Evolutionary conservation across 805 yeast species (phyloP).

Genomic region (Starmerella apis): DNA sequence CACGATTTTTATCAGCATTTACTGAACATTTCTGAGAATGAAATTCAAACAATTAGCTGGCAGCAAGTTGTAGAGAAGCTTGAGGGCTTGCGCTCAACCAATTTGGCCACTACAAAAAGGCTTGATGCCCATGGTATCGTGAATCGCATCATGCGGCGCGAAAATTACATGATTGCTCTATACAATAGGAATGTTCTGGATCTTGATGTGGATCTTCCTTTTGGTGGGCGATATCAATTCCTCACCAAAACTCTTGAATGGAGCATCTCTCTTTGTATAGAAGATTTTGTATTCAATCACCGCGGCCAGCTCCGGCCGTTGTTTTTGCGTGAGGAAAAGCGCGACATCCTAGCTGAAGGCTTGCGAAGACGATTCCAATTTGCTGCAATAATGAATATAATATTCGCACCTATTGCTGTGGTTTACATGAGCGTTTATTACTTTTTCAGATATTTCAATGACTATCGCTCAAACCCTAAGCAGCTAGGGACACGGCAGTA

Average conservation of each 20-base stretch:
- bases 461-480: slow-evolving; percentile 79
- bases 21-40: slow-evolving; percentile 63
- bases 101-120: slow-evolving; percentile 35
- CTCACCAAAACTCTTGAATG: slow-evolving; percentile 86
- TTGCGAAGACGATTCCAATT: slow-evolving; percentile 68
- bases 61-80: slow-evolving; percentile 67
- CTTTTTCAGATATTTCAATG: slow-evolving; percentile 86
- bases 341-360: slow-evolving; percentile 57
- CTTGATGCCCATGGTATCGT: slow-evolving; percentile 91
- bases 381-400: slow-evolving; percentile 75
- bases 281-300: slow-evolving; percentile 74
- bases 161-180: slow-evolving; percentile 84
- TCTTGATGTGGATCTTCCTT: slow-evolving; percentile 48
- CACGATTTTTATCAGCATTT: slow-evolving; percentile 64
- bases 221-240: slow-evolving; percentile 34
- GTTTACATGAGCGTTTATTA: slow-evolving; percentile 70
- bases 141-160: slow-evolving; percentile 89
- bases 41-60: slow-evolving; percentile 91
- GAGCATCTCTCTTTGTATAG: slow-evolving; percentile 80
- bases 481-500: slow-evolving; percentile 74
- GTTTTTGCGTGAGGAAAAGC: slow-evolving; percentile 59
- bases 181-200: slow-evolving; percentile 69
- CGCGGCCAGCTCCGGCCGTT: slow-evolving; percentile 69
- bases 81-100: slow-evolving; percentile 52
- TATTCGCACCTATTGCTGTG: slow-evolving; percentile 78